Base-by-base conservation (phyloP, 768 basidiomycete genomes). In the Termitomyces sp. region DNA sequence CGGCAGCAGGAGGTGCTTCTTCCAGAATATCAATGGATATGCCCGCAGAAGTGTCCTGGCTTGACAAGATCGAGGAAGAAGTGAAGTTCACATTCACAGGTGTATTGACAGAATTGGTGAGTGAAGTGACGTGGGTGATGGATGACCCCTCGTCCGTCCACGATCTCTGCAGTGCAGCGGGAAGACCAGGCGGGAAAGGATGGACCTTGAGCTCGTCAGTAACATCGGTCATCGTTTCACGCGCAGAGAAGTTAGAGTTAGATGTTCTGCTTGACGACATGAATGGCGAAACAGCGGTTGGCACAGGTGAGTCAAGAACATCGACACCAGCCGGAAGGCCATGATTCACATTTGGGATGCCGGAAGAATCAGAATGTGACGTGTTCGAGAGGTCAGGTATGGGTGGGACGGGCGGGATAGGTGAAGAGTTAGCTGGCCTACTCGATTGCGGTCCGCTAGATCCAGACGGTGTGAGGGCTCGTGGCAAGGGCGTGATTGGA, bases 1-100 rank as follows among this genome's bases (percentile, higher is more conserved):
- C 79, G 31, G 89, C 84, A 59, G 69, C 69, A 3, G 90, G 89
- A 8, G 90, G 89, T 29, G 79, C 86, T 38, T 89, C 86, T 62
- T 92, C 90, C 15, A 89, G 73, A 5, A 89, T 68, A 67, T 91
- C 87, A 20, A 86, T 80, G 3, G 79, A 72, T 57, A 86, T 74
- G 2, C 64, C 73, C 43, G 71, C 56, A 9, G 68, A 57, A 65
- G 70, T 63, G 72, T 79, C 53, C 72, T 72, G 57, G 55, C 52
- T 60, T 8, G 67, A 61, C 42, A 67, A 29, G 3, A 57, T 40
- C 40, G 62, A 50, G 20, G 66, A 58, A 9, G 70, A 37, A 11
- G 46, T 61, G 38, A 52, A 17, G 17, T 46, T 59, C 25, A 59
- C 51, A 56, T 56, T 48, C 15, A 45, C 47, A 2, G 54, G 54